These are phyloP conservation scores for Trichosanthes truncata DNA, from an alignment of 306 rosid species.

Conservation along the genomic window DNA sequence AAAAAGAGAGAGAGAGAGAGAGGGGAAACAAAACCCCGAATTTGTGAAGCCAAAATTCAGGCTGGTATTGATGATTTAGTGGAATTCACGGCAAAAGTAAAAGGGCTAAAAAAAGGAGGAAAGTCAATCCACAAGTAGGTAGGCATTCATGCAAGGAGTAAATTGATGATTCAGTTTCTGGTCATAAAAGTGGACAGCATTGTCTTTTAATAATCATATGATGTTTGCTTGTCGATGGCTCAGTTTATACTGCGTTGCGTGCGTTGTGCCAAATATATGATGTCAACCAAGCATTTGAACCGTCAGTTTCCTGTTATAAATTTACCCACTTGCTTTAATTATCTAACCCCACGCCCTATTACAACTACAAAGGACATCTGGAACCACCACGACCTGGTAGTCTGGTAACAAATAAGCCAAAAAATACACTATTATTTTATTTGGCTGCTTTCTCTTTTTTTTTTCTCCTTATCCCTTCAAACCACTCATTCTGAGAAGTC, in stretches of 20 bases:
- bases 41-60: not conserved
- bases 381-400: not conserved
- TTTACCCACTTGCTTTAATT: not conserved
- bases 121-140: not conserved
- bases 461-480: not conserved
- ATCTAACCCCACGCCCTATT: not conserved
- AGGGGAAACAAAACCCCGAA: not conserved
- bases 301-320: not conserved
- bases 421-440: not conserved
- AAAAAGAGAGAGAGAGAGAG: too few species aligned
- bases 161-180: not conserved
- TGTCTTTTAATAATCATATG: conserved; percentile 11
- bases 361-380: not conserved
- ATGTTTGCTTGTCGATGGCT: not conserved
- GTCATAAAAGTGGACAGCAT: not conserved
- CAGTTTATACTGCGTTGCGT: not conserved
- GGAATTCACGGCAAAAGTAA: conserved; percentile 8
- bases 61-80: not conserved
- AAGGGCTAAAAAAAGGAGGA: not conserved
- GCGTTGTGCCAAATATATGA: not conserved
- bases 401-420: not conserved
- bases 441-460: not conserved
- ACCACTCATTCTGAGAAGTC: not conserved
- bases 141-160: not conserved
- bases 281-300: not conserved